Conservation (phyloP, 164 flowering plant species). For the Liriodendron chinense region DNA sequence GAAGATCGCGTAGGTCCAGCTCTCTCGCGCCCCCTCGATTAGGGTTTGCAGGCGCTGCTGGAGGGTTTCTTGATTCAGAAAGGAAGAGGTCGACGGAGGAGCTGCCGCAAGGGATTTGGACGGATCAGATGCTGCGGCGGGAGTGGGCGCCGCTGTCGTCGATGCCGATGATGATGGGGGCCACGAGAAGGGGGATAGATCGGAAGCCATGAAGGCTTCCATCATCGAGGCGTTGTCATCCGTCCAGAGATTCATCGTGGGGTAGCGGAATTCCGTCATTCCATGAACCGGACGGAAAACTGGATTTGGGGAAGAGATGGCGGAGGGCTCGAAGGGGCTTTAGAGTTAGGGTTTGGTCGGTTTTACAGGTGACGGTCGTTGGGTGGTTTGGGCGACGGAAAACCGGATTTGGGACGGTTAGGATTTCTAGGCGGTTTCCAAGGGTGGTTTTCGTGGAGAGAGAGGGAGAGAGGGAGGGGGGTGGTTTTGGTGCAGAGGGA, state of each 20-base stretch:
- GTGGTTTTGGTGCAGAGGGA: slow-evolving; percentile 5
- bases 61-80: slow-evolving; percentile 65
- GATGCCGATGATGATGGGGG: slow-evolving; percentile 21
- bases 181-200: slow-evolving; percentile 51
- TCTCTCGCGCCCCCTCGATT: slow-evolving; percentile 65
- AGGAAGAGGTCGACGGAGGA: background rate
- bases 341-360: background rate
- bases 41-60: slow-evolving; percentile 77
- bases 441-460: background rate
- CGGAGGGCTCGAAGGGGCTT: too few relatives aligned
- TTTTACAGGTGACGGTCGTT: too few relatives aligned
- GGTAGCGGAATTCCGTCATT: slow-evolving; percentile 36
- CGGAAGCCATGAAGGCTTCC: slow-evolving; percentile 77
- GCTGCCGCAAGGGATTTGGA: slow-evolving; percentile 14
- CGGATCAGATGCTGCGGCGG: slow-evolving; percentile 6
- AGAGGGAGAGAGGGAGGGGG: slow-evolving; percentile 1
- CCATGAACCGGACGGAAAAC: background rate
- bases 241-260: slow-evolving; percentile 67
- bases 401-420: background rate
- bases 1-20: slow-evolving; percentile 93
- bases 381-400: background rate
- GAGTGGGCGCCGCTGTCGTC: background rate
- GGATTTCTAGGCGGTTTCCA: background rate
- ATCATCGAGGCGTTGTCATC: slow-evolving; percentile 75
- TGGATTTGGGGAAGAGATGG: background rate